Evolutionary conservation across 1,284 basidiomycete genomes (phyloP), one percentile per base, ranked within the genome.

Genomic region (Tylopilus sp.): DNA sequence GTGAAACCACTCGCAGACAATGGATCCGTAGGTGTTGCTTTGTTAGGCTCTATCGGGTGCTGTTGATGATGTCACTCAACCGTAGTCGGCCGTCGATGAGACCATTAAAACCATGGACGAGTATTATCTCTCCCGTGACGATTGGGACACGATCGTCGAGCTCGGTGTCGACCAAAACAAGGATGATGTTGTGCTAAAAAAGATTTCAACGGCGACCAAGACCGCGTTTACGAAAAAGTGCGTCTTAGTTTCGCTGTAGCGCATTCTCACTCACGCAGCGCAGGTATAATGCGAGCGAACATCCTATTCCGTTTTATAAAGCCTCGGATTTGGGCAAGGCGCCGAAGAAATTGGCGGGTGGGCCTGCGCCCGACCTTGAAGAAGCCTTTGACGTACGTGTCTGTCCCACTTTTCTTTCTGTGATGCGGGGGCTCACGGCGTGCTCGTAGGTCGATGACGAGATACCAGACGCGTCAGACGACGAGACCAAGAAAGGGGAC

Each of bases 121-220:
- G 43, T 99, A 99, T 71, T 98, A 85, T 72, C 74, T 99, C 33
- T 87, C 87, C 7, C 90, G 90, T 59, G 96, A 98, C 35, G 96
- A 99, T 66, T 96, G 95, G 91, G 97, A 99, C 62, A 87, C 91
- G 11, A 81, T 98, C 48, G 82, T 98, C 50, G 96, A 99, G 70
- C 81, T 99, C 11, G 96, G 95, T 1, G 81, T 99, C 11, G 95
- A 86, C 53, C 80, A 88, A 7, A 83, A 87, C 64, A 84, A 82
- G 59, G 90, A 90, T 43, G 88, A 89, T 0, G 41, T 78, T 0
- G 77, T 94, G 9, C 69, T 90, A 59, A 98, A 96, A 77, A 88
- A 88, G 74, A 92, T 99, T 31, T 77, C 92, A 0, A 68, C 88
- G 0, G 81, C 88, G 0, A 87, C 87, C 39, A 99, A 99, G 76